Evolutionary conservation across 805 yeast species (phyloP).

Genomic region (Myxozyma monticola): DNA sequence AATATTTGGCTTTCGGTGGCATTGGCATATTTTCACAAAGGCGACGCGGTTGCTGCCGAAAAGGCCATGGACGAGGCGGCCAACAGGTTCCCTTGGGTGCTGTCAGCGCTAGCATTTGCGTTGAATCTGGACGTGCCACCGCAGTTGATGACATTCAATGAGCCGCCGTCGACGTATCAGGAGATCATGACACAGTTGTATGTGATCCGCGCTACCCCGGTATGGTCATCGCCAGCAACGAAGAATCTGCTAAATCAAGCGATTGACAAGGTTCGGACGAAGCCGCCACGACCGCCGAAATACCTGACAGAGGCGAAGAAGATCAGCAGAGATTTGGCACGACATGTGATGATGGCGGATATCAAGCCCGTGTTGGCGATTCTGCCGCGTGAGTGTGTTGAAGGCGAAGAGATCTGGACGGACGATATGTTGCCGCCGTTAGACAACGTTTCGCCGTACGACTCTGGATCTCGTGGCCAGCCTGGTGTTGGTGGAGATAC

Average conservation of each 20-base stretch:
- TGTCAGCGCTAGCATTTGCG: conserved; percentile 49
- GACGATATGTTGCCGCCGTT: conserved; percentile 34
- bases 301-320: conserved; percentile 2
- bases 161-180: conserved; percentile 28
- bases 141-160: conserved; percentile 18
- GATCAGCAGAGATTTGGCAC: conserved; percentile 28
- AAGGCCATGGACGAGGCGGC: conserved; percentile 53
- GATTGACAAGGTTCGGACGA: conserved; percentile 3
- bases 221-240: conserved; percentile 31
- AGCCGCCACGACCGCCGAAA: conserved; percentile 12
- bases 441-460: conserved; percentile 32
- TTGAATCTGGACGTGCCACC: conserved; percentile 38
- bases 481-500: neutral
- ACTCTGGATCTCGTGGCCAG: conserved; percentile 15
- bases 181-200: conserved; percentile 29
- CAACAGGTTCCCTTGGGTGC: conserved; percentile 57
- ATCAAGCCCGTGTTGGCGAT: conserved; percentile 28
- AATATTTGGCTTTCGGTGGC: conserved; percentile 67
- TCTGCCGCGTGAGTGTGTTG: conserved; percentile 29
- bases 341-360: conserved; percentile 34
- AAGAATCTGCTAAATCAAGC: conserved; percentile 21
- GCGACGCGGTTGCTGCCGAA: conserved; percentile 48
- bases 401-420: conserved; percentile 29
- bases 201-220: conserved; percentile 25
- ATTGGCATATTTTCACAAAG: conserved; percentile 52